Percentiles rank a stretch among this genome's conserved stretches.
Evolutionary conservation across 2,329 filamentous ascomycete genomes (phyloP).

Genomic region (Teratosphaeria zuluensis): DNA sequence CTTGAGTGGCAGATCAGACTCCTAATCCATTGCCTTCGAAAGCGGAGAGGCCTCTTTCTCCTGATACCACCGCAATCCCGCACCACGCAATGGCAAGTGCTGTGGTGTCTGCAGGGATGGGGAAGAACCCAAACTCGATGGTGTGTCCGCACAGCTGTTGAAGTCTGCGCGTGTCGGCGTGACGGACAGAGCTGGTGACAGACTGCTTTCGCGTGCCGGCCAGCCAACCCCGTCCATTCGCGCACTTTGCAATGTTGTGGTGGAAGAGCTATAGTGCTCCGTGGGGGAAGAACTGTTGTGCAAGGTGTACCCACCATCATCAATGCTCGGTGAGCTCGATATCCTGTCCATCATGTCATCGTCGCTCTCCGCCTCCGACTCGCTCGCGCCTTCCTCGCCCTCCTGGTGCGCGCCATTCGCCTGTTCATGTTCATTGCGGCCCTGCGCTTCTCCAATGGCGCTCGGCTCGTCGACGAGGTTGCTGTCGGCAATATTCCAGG

Average conservation of each 20-base stretch:
- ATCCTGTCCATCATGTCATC: constrained; percentile 98
- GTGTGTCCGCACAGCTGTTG: constrained; percentile 23
- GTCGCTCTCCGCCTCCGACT: constrained; percentile 62
- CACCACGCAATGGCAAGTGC: constrained; percentile 25
- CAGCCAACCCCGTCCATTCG: constrained; percentile 16
- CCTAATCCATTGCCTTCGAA: constrained; percentile 8
- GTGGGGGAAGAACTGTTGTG: constrained; percentile 10
- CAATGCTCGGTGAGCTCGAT: constrained; percentile 95
- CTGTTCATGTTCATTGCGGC: constrained; percentile 43
- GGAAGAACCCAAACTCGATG: constrained; percentile 28
- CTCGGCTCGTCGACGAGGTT: constrained; percentile 34
- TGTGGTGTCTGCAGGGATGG: constrained; percentile 34
- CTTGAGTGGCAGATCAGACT: constrained; percentile 8
- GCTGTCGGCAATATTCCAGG: constrained; percentile 34
- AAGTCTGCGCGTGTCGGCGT: constrained; percentile 21
- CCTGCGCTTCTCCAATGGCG: constrained; percentile 42
- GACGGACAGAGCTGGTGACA: constrained; percentile 25
- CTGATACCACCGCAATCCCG: constrained; percentile 4
- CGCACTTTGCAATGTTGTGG: constrained; percentile 4
- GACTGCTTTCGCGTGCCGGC: constrained; percentile 34
- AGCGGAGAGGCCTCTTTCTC: constrained; percentile 13
- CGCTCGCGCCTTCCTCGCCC: constrained; percentile 48
- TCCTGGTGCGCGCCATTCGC: constrained; percentile 22
- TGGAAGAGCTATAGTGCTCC: constrained; percentile 1
- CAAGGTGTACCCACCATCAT: constrained; percentile 79